Percentiles rank a stretch among this genome's conserved stretches.
Evolutionary conservation across 306 rosid genomes (phyloP).

Genomic region (Quercus variabilis): DNA sequence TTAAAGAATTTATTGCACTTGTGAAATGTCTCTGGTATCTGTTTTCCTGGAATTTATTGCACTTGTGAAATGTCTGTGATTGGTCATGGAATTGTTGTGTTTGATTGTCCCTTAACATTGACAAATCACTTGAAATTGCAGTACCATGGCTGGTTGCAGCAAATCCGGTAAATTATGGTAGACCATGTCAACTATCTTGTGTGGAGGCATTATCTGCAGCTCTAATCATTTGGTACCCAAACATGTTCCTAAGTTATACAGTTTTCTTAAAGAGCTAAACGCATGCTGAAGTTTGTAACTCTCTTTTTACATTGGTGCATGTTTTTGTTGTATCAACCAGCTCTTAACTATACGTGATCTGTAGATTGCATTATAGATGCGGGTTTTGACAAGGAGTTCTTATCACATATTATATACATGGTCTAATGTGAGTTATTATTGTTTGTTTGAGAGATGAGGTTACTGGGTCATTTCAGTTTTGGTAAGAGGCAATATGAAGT

Average conservation of each 20-base stretch:
- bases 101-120: slow-evolving; percentile 9
- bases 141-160: slow-evolving; percentile 99
- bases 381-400: not conserved
- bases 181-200: slow-evolving; percentile 92
- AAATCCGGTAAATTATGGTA: slow-evolving; percentile 92
- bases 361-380: not conserved
- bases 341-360: not conserved
- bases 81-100: not conserved
- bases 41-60: not conserved
- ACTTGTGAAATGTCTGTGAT: not conserved
- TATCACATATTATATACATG: not conserved
- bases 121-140: slow-evolving; percentile 32
- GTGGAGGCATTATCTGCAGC: slow-evolving; percentile 99
- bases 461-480: not conserved
- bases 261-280: not conserved
- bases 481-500: not conserved
- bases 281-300: not conserved
- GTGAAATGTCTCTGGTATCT: not conserved
- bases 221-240: slow-evolving; percentile 71
- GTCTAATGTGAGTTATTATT: not conserved
- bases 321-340: not conserved
- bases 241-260: not conserved
- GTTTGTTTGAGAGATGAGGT: not conserved
- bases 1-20: not conserved
- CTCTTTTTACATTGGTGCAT: not conserved